Evolutionary conservation across 2,329 filamentous ascomycete species (phyloP), one percentile per base, ranked within the genome.

Genomic region (Neonectria faginata): DNA sequence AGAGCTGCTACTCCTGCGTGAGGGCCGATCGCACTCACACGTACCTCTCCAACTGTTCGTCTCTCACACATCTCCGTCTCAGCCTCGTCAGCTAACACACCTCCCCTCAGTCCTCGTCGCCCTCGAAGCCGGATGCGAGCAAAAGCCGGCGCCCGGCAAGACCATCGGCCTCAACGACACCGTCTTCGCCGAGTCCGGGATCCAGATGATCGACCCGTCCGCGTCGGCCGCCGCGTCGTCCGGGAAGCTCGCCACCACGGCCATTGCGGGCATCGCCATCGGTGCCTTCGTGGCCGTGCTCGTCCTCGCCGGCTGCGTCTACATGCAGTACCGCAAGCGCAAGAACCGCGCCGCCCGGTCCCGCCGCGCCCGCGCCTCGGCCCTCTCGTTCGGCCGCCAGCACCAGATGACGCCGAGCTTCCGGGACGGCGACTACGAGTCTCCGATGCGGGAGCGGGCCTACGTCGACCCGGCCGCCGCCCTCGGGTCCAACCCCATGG

Each of bases 321-420:
- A 82, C 65, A 75, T 88, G 57, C 81, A 82, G 54, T 68, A 77
- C 65, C 84, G 84, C 59, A 85, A 80, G 70, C 81, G 81, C 25
- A 78, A 63, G 47, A 84, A 82, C 65, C 78, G 67, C 62, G 44
- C 56, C 44, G 51, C 41, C 9, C 60, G 52, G 18, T 29, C 52
- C 36, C 62, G 65, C 47, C 65, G 65, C 27, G 36, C 25, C 31
- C 41, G 52, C 12, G 72, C 73, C 14, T 86, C 85, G 0, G 80
- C 82, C 5, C 78, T 86, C 29, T 85, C 83, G 2, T 87, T 86
- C 74, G 80, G 81, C 33, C 86, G 85, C 75, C 82, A 84, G 62
- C 81, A 83, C 0, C 80, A 66, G 10, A 48, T 75, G 12, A 75
- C 73, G 4, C 73, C 72, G 18, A 58, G 57, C 3, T 73, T 73